A percentile compares a stretch with the other conserved stretches of the same genome.
Evolutionary conservation across 768 basidiomycete species (phyloP).

Genomic region (Russula brevipes): DNA sequence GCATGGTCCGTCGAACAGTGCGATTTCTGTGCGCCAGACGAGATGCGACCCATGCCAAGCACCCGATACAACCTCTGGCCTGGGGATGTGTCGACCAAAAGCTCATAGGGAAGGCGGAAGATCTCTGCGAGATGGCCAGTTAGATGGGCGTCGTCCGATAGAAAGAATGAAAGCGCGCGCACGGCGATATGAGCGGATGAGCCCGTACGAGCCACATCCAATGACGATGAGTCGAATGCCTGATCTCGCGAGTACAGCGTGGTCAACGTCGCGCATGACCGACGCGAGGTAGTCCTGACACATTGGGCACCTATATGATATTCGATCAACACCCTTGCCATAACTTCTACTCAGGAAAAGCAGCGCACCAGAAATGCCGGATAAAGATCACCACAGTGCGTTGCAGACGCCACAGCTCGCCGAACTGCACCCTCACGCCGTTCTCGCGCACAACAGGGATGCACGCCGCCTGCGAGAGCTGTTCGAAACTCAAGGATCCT

Average conservation of each 20-base stretch:
- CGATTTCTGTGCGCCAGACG: conserved; percentile 36
- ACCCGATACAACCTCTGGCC: conserved; percentile 56
- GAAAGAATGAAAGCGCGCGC: conserved; percentile 19
- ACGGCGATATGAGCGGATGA: conserved; percentile 73
- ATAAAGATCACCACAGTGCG: conserved; percentile 79
- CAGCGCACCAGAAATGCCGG: conserved; percentile 68
- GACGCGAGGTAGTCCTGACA: conserved; percentile 87
- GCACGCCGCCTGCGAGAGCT: conserved; percentile 57
- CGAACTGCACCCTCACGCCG: conserved; percentile 62
- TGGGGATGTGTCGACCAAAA: conserved; percentile 73
- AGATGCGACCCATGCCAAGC: conserved; percentile 66
- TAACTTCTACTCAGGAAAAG: not conserved
- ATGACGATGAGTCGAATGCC: conserved; percentile 65
- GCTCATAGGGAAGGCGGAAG: conserved; percentile 61
- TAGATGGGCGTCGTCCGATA: not conserved
- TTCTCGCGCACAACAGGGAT: conserved; percentile 62
- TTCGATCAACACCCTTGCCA: conserved; percentile 11
- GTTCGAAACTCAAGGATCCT: conserved; percentile 46
- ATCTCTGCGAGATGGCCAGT: conserved; percentile 39
- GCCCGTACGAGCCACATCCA: conserved; percentile 69
- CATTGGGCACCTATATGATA: conserved; percentile 55
- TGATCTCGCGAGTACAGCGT: conserved; percentile 43
- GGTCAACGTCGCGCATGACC: conserved; percentile 46
- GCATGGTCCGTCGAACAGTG: conserved; percentile 24
- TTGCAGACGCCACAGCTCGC: conserved; percentile 53